Conservation (phyloP, 352 stramenopile genomes). For the Globisporangium solare region DNA sequence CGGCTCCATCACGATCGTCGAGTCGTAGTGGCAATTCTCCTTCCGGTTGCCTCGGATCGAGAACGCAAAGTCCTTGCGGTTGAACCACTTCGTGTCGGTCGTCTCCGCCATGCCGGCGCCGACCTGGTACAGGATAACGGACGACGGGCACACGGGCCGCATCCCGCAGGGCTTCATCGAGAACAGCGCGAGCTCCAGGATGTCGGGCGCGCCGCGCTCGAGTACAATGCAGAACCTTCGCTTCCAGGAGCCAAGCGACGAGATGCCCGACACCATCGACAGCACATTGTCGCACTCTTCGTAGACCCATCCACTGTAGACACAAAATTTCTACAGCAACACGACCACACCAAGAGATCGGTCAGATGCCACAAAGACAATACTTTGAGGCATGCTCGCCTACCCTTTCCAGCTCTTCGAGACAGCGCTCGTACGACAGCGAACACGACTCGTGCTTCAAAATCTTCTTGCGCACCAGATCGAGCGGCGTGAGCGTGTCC, state of each 20-base stretch:
- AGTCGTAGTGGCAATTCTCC: constrained; percentile 30
- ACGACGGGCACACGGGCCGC: constrained; percentile 47
- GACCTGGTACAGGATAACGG: constrained; percentile 61
- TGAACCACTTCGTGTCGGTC: constrained; percentile 68
- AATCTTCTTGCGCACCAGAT: constrained; percentile 33
- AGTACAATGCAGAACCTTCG: constrained; percentile 63
- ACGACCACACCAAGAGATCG: constrained; percentile 7
- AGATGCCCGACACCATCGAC: constrained; percentile 50
- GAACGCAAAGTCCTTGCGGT: constrained; percentile 61
- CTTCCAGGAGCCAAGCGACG: constrained; percentile 61
- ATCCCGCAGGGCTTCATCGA: constrained; percentile 35
- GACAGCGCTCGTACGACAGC: constrained; percentile 30
- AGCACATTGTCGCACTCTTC: constrained; percentile 59
- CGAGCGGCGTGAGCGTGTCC: constrained; percentile 39
- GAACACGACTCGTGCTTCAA: constrained; percentile 20
- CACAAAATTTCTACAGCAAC: constrained; percentile 35
- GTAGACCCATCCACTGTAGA: constrained; percentile 64
- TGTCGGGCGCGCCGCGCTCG: constrained; percentile 43
- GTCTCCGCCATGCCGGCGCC: constrained; percentile 33
- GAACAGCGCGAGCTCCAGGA: constrained; percentile 75
- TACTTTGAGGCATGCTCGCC: not conserved
- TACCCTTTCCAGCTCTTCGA: constrained; percentile 61
- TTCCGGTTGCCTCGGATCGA: constrained; percentile 30
- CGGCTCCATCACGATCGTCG: constrained; percentile 25
- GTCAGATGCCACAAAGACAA: not conserved